Conservation (phyloP, 2,329 filamentous ascomycete genomes). For the Claviceps lovelessii region DNA sequence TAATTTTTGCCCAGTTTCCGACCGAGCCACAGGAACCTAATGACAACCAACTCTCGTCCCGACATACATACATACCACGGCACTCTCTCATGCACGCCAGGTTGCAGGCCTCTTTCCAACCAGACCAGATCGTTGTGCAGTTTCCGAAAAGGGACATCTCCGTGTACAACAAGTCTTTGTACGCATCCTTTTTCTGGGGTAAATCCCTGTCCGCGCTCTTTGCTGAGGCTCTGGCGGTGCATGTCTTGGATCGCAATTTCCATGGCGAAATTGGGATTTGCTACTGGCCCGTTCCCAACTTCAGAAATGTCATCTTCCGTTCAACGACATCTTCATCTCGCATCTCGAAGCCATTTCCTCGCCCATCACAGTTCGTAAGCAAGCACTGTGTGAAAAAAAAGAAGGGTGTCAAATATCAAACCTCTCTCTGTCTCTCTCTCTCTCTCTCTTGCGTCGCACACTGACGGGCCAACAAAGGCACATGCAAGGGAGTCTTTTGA, state of each 20-base stretch:
- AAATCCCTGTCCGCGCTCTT: background rate
- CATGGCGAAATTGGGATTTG: too few relatives aligned
- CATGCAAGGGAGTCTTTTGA: background rate
- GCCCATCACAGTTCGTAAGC: too few relatives aligned
- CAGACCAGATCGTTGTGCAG: background rate
- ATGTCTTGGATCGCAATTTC: too few relatives aligned
- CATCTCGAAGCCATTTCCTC: too few relatives aligned
- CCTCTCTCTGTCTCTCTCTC: too few relatives aligned
- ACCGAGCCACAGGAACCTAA: background rate
- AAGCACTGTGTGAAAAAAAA: background rate
- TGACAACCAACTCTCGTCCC: background rate
- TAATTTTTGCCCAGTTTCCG: constrained; percentile 3
- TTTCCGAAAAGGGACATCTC: background rate
- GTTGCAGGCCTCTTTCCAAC: background rate
- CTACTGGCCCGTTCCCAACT: too few relatives aligned
- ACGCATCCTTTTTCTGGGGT: background rate
- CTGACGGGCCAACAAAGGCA: background rate
- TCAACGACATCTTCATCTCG: too few relatives aligned
- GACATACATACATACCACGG: background rate
- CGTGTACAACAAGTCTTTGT: background rate
- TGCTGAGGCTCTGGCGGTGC: background rate
- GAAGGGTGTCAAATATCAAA: background rate
- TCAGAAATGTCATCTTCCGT: too few relatives aligned
- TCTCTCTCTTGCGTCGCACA: background rate
- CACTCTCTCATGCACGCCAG: background rate